A percentile compares a stretch with the other conserved stretches of the same genome.
phyloP scores from a whole-genome alignment of 148 eudicot genomes.

The Pouteria glomerata region DNA sequence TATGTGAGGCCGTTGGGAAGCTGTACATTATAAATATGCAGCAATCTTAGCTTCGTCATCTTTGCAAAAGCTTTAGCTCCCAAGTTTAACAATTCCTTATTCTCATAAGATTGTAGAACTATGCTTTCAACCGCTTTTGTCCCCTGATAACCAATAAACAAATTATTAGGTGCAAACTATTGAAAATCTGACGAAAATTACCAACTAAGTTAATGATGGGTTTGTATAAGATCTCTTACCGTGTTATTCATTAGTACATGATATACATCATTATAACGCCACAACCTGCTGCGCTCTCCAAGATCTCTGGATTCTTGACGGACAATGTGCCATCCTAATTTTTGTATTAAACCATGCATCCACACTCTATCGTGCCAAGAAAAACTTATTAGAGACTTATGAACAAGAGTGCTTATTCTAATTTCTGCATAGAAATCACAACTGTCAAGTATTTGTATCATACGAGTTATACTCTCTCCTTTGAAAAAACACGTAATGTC shows the following conservation, averaged over 20 bases:
- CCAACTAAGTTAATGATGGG: no score
- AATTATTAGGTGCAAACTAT: background rate
- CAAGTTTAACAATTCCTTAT: no score
- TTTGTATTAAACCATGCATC: no score
- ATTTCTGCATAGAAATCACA: background rate
- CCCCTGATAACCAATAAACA: background rate
- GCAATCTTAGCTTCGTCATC: background rate
- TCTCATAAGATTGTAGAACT: background rate
- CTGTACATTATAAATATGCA: no score
- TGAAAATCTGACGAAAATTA: no score
- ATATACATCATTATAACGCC: background rate
- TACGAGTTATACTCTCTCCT: no score
- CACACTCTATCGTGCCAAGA: no score
- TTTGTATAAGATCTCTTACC: no score
- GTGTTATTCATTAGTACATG: background rate
- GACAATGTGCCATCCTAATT: background rate
- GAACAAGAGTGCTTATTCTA: background rate
- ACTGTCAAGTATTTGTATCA: background rate
- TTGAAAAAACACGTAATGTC: background rate
- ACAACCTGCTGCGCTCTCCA: background rate
- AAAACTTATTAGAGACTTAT: background rate
- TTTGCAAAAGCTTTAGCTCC: no score
- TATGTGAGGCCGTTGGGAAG: background rate
- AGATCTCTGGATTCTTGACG: background rate
- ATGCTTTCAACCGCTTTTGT: background rate